These are phyloP conservation scores for Cercophora scortea DNA, from an alignment of 495 filamentous ascomycete species.

Conservation along the genomic window DNA sequence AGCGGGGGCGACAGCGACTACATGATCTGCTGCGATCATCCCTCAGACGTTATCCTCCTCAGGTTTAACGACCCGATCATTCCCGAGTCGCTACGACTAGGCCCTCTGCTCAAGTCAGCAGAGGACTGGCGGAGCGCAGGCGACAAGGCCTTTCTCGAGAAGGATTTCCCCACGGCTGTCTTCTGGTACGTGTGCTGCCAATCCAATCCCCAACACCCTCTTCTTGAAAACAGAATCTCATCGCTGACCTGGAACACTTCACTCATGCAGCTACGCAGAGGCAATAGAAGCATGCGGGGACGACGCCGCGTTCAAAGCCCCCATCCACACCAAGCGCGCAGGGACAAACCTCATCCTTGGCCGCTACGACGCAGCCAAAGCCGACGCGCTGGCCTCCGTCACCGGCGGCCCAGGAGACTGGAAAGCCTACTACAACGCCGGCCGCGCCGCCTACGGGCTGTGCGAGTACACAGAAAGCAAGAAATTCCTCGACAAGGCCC, in stretches of 20 bases:
- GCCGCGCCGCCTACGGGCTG: constrained; percentile 41
- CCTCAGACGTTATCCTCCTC: constrained; percentile 34
- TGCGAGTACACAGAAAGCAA: constrained; percentile 26
- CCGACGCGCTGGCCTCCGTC: constrained; percentile 30
- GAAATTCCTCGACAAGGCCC: constrained; percentile 21
- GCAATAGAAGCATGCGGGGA: constrained; percentile 13
- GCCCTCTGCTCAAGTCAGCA: constrained; percentile 20
- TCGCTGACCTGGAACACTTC: too few species aligned
- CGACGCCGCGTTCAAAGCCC: constrained; percentile 8
- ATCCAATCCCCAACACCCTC: background rate
- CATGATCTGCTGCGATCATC: constrained; percentile 47
- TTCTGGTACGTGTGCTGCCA: constrained; percentile 18
- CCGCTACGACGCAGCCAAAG: constrained; percentile 40
- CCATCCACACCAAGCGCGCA: constrained; percentile 36
- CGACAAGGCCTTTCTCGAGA: constrained; percentile 26
- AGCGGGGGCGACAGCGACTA: constrained; percentile 31
- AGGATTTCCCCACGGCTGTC: constrained; percentile 24
- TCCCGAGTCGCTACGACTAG: constrained; percentile 21
- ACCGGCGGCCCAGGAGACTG: constrained; percentile 22
- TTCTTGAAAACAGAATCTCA: background rate
- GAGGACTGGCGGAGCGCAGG: constrained; percentile 26
- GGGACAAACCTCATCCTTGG: constrained; percentile 35
- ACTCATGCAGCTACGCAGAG: constrained; percentile 27
- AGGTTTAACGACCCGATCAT: constrained; percentile 15
- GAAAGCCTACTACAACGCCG: constrained; percentile 43